Evolutionary conservation across 2,329 filamentous ascomycete species (phyloP).

Genomic region (Penicillium sp.): DNA sequence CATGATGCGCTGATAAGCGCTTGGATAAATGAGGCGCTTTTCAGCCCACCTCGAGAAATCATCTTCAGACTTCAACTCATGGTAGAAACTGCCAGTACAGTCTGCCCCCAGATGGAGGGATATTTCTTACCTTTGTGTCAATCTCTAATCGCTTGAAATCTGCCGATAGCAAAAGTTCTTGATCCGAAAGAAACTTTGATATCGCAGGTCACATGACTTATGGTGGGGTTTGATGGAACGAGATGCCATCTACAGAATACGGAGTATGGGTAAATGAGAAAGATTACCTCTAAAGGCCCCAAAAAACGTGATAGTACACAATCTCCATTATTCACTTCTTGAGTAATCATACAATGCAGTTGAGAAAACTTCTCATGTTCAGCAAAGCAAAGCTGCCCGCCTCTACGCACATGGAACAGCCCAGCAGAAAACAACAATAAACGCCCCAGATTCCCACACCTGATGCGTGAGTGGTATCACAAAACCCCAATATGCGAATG

Average conservation of each 20-base stretch:
- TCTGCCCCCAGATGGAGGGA: neutral
- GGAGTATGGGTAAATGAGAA: neutral
- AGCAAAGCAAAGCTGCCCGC: constrained; percentile 5
- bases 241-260: neutral
- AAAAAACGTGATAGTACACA: neutral
- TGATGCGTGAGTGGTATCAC: constrained; percentile 19
- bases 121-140: constrained; percentile 21
- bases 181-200: constrained; percentile 30
- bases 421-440: constrained; percentile 18
- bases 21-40: neutral
- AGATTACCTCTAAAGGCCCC: neutral
- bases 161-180: constrained; percentile 11
- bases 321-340: neutral
- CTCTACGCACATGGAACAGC: constrained; percentile 21
- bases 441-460: constrained; percentile 22
- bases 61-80: neutral
- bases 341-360: constrained; percentile 20
- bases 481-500: constrained; percentile 17
- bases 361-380: constrained; percentile 2
- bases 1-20: neutral
- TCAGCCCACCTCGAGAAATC: neutral
- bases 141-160: constrained; percentile 14
- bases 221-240: constrained; percentile 15
- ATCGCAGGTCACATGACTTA: constrained; percentile 26
- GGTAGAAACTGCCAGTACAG: neutral